Evolutionary conservation across 2,329 filamentous ascomycete species (phyloP), one percentile per base, ranked within the genome.

Genomic region (Gnomoniopsis sp.): DNA sequence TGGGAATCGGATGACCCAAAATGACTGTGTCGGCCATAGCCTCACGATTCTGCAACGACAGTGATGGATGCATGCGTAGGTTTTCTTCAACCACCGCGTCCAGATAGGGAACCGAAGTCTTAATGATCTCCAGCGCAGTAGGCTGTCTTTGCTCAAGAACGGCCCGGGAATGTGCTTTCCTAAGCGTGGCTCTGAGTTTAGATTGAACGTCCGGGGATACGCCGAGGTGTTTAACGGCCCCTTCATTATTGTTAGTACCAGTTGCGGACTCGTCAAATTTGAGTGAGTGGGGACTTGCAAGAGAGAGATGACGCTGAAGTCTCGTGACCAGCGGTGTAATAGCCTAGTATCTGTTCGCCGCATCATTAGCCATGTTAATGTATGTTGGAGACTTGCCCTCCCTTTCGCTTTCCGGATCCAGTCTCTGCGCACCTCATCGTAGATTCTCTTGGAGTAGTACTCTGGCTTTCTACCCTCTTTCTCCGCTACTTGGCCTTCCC

Each of bases 71-170:
- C 66, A 71, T 75, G 41, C 77, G 74, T 1, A 79, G 70, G 0
- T 73, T 73, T 64, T 79, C 77, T 56, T 74, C 73, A 67, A 73
- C 76, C 17, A 78, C 70, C 52, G 76, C 77, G 59, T 78, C 74
- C 1, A 79, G 67, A 62, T 74, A 79, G 0, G 74, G 75, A 3
- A 79, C 75, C 1, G 70, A 69, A 57, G 77, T 73, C 0, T 71
- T 69, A 2, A 65, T 66, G 6, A 64, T 66, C 34, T 72, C 61
- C 11, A 65, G 60, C 1, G 64, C 66, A 1, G 63, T 57, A 54
- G 72, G 67, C 52, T 72, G 68, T 11, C 72, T 69, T 6, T 59
- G 58, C 2, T 66, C 53, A 1, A 61, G 61, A 59, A 77, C 68
- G 58, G n/a, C 79, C 68, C 64, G 74, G 72, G 2, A 70, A 71